Base-by-base conservation (phyloP, 495 filamentous ascomycete genomes). In the Margaritispora aquatica region DNA sequence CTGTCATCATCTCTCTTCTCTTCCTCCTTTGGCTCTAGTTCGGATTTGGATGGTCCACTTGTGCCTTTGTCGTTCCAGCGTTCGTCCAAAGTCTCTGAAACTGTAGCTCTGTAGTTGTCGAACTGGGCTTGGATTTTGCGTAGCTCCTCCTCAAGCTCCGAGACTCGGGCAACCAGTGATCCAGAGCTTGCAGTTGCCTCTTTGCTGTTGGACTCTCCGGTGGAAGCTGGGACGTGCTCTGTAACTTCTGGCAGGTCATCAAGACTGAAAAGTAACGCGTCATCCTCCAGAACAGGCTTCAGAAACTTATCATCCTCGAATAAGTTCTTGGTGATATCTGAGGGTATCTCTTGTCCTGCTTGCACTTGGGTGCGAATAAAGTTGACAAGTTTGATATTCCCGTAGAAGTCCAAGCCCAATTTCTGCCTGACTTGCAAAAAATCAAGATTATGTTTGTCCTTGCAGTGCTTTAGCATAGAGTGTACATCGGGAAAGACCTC, bases 251-350 rank as follows among this genome's bases (percentile, higher is more conserved):
- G 74, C 46, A 94, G 71, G 41, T 96, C 93, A 60, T 94, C 92
- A 52, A 97, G 74, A 51, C 81, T 87, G 60, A 93, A 88, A 29
- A 97, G 76, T 38, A 96, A 75, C 15, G 92, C 87, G 61, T 97
- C 92, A 65, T 96, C 90, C 63, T 95, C 89, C n/a, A 97, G 71
- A 10, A 89, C 85, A 1, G 92, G 93, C 71, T 88, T 86, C 53
- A 96, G 71, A 65, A 85, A 94, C 54, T 76, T 71, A 56, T 97
- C 92, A 56, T 89, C 84, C 26, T 85, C 75, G 63, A 95, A 86
- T 29, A 81, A 73, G 15, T 72, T 71, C 58, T 73, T 76, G 10
- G 80, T 78, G 48, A 85, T 82, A 27, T 85, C 71, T 54, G 81
- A 74, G 1, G 81, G 79, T 2, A 78, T 69, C 11, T 71, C 64